phyloP scores from a whole-genome alignment of 2,329 filamentous ascomycete genomes.

The Zasmidium angulare region DNA sequence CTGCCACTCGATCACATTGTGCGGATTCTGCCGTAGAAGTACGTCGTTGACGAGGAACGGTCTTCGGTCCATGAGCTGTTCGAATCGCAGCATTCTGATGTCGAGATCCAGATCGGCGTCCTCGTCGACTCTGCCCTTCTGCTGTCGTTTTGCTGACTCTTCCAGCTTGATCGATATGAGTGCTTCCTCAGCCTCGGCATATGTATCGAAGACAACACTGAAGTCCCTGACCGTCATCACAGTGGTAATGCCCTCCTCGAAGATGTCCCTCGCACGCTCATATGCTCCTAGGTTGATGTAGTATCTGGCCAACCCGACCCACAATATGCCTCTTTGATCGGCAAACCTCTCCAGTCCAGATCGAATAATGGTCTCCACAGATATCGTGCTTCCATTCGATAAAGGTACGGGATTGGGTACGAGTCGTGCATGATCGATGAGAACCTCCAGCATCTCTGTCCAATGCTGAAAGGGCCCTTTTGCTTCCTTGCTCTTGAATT shows the following conservation, averaged over 20 bases:
- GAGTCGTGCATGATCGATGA: conserved; percentile 75
- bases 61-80: conserved; percentile 94
- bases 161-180: conserved; percentile 92
- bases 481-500: conserved; percentile 87
- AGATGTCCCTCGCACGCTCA: conserved; percentile 87
- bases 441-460: conserved; percentile 93
- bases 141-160: conserved; percentile 73
- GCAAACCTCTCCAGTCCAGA: conserved; percentile 89
- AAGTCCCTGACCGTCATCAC: conserved; percentile 99
- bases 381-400: conserved; percentile 75
- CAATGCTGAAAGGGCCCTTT: conserved; percentile 96
- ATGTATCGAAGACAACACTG: conserved; percentile 92
- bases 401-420: conserved; percentile 71
- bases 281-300: conserved; percentile 94
- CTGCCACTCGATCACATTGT: conserved; percentile 95
- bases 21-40: conserved; percentile 88
- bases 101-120: conserved; percentile 92
- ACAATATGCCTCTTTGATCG: conserved; percentile 91
- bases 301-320: conserved; percentile 92
- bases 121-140: conserved; percentile 74
- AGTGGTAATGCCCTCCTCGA: conserved; percentile 93
- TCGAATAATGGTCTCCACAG: conserved; percentile 87
- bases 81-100: conserved; percentile 95
- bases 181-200: conserved; percentile 94
- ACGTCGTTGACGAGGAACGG: conserved; percentile 97